Evolutionary conservation across 495 filamentous ascomycete genomes (phyloP).

Genomic region (Acidomyces sp.): DNA sequence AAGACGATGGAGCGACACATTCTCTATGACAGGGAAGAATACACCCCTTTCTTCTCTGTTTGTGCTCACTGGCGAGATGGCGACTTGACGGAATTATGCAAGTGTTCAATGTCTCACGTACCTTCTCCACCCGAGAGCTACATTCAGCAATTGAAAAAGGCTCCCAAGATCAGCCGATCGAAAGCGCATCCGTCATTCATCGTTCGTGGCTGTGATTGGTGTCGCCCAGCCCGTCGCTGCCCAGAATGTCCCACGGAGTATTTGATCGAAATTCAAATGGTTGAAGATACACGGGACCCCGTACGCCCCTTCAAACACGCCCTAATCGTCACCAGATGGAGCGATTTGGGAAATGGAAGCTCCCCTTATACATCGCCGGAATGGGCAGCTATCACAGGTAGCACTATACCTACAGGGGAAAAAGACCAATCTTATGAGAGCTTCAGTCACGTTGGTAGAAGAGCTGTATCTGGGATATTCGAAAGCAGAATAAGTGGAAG

Average conservation of each 20-base stretch:
- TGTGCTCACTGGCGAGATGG: slow-evolving; percentile 50
- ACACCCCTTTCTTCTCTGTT: slow-evolving; percentile 44
- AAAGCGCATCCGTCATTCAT: slow-evolving; percentile 33
- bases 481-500: slow-evolving; percentile 41
- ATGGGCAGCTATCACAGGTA: slow-evolving; percentile 40
- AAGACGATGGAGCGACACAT: slow-evolving; percentile 36
- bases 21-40: slow-evolving; percentile 45
- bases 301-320: slow-evolving; percentile 39
- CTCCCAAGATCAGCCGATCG: slow-evolving; percentile 26
- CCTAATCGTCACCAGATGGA: slow-evolving; percentile 48
- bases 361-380: slow-evolving; percentile 30
- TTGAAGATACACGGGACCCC: slow-evolving; percentile 34
- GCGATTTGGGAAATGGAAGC: slow-evolving; percentile 42
- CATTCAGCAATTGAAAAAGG: slow-evolving; percentile 19
- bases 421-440: slow-evolving; percentile 35
- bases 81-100: slow-evolving; percentile 42
- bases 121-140: slow-evolving; percentile 31
- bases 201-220: slow-evolving; percentile 38
- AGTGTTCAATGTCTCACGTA: slow-evolving; percentile 46
- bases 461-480: slow-evolving; percentile 44
- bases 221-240: slow-evolving; percentile 44
- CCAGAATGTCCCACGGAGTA: slow-evolving; percentile 50
- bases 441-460: slow-evolving; percentile 36
- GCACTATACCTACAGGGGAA: not conserved
- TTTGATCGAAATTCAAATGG: slow-evolving; percentile 42